Percentiles rank a stretch among this genome's conserved stretches.
Conservation (phyloP, 345 rosid genomes). For the Draba incana region DNA sequence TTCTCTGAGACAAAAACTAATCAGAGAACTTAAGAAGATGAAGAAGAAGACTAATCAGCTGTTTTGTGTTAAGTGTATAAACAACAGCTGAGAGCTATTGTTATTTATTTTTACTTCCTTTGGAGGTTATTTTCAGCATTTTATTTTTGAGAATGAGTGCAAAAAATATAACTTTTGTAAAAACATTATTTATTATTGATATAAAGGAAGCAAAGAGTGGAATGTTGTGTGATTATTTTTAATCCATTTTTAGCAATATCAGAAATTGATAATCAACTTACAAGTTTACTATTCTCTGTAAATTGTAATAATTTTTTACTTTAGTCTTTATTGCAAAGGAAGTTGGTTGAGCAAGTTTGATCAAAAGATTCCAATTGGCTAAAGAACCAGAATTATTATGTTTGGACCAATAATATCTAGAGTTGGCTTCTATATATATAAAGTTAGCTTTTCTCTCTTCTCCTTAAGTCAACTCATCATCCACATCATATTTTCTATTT, state of each 20-base stretch:
- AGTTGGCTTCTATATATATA: too few species aligned
- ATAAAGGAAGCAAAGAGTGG: conserved; percentile 42
- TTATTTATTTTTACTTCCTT: conserved; percentile 34
- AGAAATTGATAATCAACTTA: neutral
- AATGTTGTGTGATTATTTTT: conserved; percentile 27
- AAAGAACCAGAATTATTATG: conserved; percentile 29
- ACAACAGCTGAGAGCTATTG: conserved; percentile 68
- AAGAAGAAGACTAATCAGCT: conserved; percentile 52
- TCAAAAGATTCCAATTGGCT: conserved; percentile 33
- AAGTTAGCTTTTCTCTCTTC: too few species aligned
- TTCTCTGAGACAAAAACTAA: conserved; percentile 21
- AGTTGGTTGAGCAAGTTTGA: conserved; percentile 22
- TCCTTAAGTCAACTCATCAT: too few species aligned
- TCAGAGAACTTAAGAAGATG: conserved; percentile 40
- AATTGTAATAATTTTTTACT: neutral
- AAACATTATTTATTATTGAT: conserved; percentile 54
- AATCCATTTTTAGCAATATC: conserved; percentile 4
- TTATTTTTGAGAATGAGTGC: conserved; percentile 43
- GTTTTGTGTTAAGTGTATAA: conserved; percentile 77
- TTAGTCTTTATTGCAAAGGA: neutral
- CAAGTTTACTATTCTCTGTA: conserved; percentile 7
- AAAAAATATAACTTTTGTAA: conserved; percentile 51
- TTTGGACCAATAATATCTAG: conserved; percentile 14
- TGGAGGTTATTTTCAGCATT: conserved; percentile 40
- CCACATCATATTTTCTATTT: too few species aligned